A percentile compares a stretch with the other conserved stretches of the same genome.
These are phyloP conservation scores for Penicillium occitanis DNA, from an alignment of 2,329 filamentous ascomycete species.

Conservation along the genomic window DNA sequence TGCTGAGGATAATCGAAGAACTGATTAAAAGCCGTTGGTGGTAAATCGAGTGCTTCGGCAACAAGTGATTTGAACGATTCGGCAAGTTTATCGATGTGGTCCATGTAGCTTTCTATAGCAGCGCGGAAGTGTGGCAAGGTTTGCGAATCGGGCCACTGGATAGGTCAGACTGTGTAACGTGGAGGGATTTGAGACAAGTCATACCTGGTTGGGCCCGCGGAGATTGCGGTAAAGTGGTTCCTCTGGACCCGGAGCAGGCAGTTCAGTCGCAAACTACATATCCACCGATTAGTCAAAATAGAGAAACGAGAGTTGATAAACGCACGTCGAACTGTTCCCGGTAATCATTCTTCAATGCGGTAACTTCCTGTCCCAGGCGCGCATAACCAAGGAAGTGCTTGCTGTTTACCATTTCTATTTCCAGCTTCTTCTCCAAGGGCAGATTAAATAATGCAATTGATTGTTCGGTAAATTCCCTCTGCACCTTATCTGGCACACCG, in stretches of 20 bases:
- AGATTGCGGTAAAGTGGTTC: constrained; percentile 39
- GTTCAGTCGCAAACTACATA: constrained; percentile 37
- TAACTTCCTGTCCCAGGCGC: constrained; percentile 36
- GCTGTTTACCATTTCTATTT: constrained; percentile 48
- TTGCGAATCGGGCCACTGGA: constrained; percentile 37
- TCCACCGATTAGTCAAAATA: neutral
- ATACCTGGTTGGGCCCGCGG: constrained; percentile 38
- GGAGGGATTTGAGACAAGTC: neutral
- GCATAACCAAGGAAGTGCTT: constrained; percentile 41
- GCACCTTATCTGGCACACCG: constrained; percentile 27
- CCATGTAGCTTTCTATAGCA: constrained; percentile 33
- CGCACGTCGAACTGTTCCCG: constrained; percentile 40
- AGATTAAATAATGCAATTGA: constrained; percentile 47
- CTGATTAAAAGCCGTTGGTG: constrained; percentile 30
- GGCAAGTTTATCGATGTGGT: constrained; percentile 29
- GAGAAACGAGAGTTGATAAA: neutral
- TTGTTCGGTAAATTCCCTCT: constrained; percentile 37
- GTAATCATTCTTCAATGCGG: constrained; percentile 34
- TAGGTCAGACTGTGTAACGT: neutral
- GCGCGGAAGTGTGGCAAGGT: constrained; percentile 35
- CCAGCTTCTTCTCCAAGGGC: constrained; percentile 48
- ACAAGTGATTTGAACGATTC: constrained; percentile 32
- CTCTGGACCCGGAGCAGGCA: constrained; percentile 35
- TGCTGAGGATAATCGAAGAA: constrained; percentile 38
- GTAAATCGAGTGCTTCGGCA: constrained; percentile 36